Percentiles rank a stretch among this genome's conserved stretches.
Evolutionary conservation across 2,329 filamentous ascomycete species (phyloP).

Genomic region (Aspergillus novoparasiticus): DNA sequence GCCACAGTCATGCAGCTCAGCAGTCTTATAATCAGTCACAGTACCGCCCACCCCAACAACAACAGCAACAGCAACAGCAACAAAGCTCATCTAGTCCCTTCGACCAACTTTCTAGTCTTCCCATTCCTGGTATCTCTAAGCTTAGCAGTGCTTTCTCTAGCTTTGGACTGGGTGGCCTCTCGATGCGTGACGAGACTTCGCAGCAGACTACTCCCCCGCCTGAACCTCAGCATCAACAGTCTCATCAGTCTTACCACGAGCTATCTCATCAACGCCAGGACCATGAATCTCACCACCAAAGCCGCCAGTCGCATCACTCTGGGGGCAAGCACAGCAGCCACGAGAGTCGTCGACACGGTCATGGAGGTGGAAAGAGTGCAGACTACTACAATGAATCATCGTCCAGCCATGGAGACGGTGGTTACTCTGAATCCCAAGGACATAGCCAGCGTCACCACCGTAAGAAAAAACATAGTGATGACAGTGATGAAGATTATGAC

Average conservation of each 20-base stretch:
- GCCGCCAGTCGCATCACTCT: constrained; percentile 6
- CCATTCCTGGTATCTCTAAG: constrained; percentile 43
- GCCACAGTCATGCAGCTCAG: constrained; percentile 20
- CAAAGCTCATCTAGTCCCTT: constrained; percentile 31
- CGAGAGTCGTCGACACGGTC: not conserved
- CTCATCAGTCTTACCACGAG: constrained; percentile 13
- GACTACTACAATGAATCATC: constrained; percentile 10
- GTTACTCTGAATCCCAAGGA: not conserved
- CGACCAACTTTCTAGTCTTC: constrained; percentile 35
- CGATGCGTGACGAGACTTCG: constrained; percentile 19
- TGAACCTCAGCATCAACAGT: constrained; percentile 10
- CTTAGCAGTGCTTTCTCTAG: constrained; percentile 34
- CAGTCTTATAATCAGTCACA: constrained; percentile 14
- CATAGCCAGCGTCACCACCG: not conserved
- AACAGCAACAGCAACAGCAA: constrained; percentile 30
- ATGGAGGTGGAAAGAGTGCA: constrained; percentile 3
- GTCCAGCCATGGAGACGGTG: not conserved
- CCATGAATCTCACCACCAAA: constrained; percentile 7
- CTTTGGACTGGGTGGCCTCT: constrained; percentile 31
- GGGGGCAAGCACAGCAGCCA: not conserved
- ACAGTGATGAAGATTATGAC: constrained; percentile 5
- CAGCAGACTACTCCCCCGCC: not conserved
- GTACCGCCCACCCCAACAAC: constrained; percentile 24
- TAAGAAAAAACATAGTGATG: constrained; percentile 7
- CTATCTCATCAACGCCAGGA: constrained; percentile 8